Evolutionary conservation across 331 rosid genomes (phyloP), one percentile per base, ranked within the genome.

Genomic region (Pyrus hybrid): DNA sequence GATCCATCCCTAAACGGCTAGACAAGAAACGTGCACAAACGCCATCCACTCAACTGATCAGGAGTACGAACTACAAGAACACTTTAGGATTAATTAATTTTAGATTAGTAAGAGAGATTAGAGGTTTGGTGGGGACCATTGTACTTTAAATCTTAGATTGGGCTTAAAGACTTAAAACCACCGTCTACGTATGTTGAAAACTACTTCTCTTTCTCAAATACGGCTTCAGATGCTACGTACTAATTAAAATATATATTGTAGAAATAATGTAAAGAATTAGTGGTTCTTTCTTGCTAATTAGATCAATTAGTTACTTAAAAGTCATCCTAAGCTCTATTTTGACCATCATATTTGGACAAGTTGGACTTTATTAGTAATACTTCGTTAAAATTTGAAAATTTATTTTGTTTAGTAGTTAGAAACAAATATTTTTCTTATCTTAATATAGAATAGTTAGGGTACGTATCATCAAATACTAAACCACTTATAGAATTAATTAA

Each of bases 11-110:
- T 51, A 51, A 17, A 80, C n/a, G n/a, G n/a, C n/a, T n/a, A n/a
- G n/a, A n/a, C 80, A 71, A 71, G 80, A 86, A 68, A 86, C 72
- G 83, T 79, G 86, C 80, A 63, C 74, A 75, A 81, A 67, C 73
- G 79, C 72, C 85, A 69, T 79, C 96, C 91, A 87, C 90, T 80
- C 72, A 58, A 5, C 57, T 51, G 57, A 49, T n/a, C n/a, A n/a
- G n/a, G 56, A 37, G 70, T 78, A 85, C 81, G 78, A 82, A 80
- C 26, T 77, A 33, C 63, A 65, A 41, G 37, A 80, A 54, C 75
- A 65, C 76, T 74, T 58, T 76, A 71, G 68, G 73, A 49, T 71
- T 22, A 43, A 72, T 41, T 16, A 58, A 72, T 41, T 20, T n/a
- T 7, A 23, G 28, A 65, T 72, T 71, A 12, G 33, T 26, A 62